These are phyloP conservation scores for Coniochaeta hoffmannii DNA, from an alignment of 2,329 filamentous ascomycete genomes.

Conservation along the genomic window DNA sequence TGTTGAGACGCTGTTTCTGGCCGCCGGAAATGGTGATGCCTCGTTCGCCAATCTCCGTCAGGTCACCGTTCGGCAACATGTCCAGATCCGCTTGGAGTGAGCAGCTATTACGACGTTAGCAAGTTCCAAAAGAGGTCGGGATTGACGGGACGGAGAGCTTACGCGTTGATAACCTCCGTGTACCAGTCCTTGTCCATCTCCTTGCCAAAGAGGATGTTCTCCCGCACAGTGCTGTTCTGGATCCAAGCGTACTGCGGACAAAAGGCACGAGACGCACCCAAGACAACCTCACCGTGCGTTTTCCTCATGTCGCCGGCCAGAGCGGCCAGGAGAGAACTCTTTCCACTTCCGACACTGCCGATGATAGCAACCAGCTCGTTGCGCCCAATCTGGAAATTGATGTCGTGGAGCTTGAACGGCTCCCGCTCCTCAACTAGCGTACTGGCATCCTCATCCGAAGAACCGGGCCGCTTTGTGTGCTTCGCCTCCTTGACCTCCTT, in stretches of 20 bases:
- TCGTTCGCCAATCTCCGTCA: conserved; percentile 89
- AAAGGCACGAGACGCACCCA: conserved; percentile 78
- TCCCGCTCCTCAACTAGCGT: conserved; percentile 51
- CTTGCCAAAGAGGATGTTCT: conserved; percentile 90
- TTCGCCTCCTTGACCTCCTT: conserved; percentile 32
- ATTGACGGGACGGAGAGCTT: conserved; percentile 24
- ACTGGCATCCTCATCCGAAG: conserved; percentile 42
- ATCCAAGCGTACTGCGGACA: conserved; percentile 98
- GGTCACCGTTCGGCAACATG: conserved; percentile 83
- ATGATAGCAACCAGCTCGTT: conserved; percentile 82
- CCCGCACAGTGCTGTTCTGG: conserved; percentile 77
- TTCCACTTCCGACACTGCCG: conserved; percentile 81
- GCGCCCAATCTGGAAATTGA: conserved; percentile 61
- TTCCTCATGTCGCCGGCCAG: conserved; percentile 91
- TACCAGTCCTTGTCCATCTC: conserved; percentile 73
- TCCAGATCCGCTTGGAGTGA: conserved; percentile 80
- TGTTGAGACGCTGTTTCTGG: conserved; percentile 92
- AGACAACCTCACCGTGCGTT: conserved; percentile 63
- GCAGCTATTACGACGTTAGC: conserved; percentile 43
- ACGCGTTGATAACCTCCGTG: conserved; percentile 70
- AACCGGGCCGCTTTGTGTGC: conserved; percentile 24
- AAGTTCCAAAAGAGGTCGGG: not conserved
- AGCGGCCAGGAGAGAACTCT: conserved; percentile 81
- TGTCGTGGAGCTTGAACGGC: conserved; percentile 64
- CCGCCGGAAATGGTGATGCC: conserved; percentile 94